Base-by-base conservation (phyloP, 257 asterid species). In the Forsythia suspensa region DNA sequence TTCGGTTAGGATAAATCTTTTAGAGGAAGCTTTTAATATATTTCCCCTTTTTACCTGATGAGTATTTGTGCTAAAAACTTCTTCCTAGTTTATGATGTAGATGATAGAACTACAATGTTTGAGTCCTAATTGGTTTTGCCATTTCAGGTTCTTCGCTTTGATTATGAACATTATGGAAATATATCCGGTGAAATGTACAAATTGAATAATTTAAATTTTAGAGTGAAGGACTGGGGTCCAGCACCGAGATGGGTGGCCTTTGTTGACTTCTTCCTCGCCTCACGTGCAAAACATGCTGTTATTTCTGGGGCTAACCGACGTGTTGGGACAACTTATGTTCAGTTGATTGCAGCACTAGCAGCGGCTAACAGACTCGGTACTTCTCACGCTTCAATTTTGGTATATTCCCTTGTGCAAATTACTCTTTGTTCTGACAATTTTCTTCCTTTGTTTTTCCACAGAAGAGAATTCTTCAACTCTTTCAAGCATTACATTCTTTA, bases 181-280 rank as follows among this genome's bases (percentile, higher is more conserved):
- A 79, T 88, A 52, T 88, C 95, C 16, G 87, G 88, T 71, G 79
- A 77, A 78, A 71, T 13, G 8, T 78, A 63, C 81, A 81, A 76
- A 71, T 65, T 39, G 13, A 81, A 82, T 77, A 82, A 57, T 85
- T 70, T 80, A 29, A 88, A 83, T 72, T 89, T 91, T 82, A 88
- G 98, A 86, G 82, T 66, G 4, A 88, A 81, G 82, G 99, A 96
- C 83, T 96, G 99, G 98, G 99, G 99, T 6, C 94, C 98, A 70
- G 98, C 97, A 38, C 99, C 99, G 42, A 89, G 98, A 86, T 96
- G 99, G 99, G 99, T 91, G 73, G 99, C 99, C 69, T 92, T 96
- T 80, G 97, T 94, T 21, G 99, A 96, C 84, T 96, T 96, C 90
- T 96, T 96, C 72, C 97, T 96, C 2, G 97, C 99, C 36, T 85